Evolutionary conservation across 768 basidiomycete species (phyloP).

Genomic region (Clathrus columnatus): DNA sequence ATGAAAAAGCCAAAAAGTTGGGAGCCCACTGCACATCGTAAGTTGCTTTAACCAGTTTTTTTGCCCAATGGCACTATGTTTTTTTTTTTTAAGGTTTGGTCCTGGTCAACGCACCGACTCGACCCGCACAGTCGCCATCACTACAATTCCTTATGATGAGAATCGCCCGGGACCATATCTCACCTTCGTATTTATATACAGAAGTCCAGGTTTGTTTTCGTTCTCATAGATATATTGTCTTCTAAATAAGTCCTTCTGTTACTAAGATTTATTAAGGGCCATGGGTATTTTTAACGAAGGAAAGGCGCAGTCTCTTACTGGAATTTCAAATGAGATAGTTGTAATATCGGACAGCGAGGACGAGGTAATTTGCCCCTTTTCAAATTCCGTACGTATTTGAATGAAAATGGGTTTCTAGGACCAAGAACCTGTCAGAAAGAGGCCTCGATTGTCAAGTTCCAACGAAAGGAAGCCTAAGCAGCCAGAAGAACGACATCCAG

Average conservation of each 20-base stretch:
- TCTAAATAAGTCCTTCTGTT: not conserved
- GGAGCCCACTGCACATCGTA: constrained; percentile 42
- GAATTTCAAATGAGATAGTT: constrained; percentile 1
- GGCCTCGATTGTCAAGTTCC: too few relatives aligned
- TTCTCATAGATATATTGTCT: not conserved
- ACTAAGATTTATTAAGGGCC: not conserved
- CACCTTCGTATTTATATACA: constrained; percentile 59
- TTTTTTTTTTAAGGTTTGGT: constrained; percentile 8
- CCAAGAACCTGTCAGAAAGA: not conserved
- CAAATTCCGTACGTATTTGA: too few relatives aligned
- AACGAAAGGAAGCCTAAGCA: not conserved
- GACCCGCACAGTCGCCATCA: constrained; percentile 19
- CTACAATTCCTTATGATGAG: constrained; percentile 40
- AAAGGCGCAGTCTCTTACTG: not conserved
- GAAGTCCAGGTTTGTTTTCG: not conserved
- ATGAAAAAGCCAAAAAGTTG: constrained; percentile 1
- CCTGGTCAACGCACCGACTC: constrained; percentile 5
- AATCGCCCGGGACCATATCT: constrained; percentile 39
- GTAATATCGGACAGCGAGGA: constrained; percentile 5
- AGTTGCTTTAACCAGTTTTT: constrained; percentile 8
- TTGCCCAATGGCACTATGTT: not conserved
- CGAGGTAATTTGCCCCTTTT: too few relatives aligned
- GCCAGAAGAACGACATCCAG: not conserved
- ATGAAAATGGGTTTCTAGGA: not conserved
- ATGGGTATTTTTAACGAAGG: not conserved